Conservation (phyloP, 202 grass and related monocot genomes). For the Panicum hallii region DNA sequence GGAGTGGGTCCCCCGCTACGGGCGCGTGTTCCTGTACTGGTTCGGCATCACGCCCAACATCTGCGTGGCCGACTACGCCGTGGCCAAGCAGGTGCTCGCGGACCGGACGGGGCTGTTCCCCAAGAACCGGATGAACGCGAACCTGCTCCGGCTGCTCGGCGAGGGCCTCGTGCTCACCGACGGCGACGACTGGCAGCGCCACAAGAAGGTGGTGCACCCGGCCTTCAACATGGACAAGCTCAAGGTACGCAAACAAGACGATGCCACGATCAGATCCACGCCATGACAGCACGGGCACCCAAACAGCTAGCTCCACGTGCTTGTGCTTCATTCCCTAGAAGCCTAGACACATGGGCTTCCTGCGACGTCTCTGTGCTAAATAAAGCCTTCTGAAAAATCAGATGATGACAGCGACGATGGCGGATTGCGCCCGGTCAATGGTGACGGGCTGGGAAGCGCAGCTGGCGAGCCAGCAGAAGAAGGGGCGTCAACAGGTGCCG, state of each 20-base stretch:
- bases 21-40: conserved; percentile 62
- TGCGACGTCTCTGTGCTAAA: too few relatives aligned
- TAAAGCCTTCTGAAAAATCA: not conserved
- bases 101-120: conserved; percentile 52
- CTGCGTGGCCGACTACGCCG: conserved; percentile 41
- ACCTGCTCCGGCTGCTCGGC: conserved; percentile 42
- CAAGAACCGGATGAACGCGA: conserved; percentile 41
- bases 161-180: conserved; percentile 42
- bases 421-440: conserved; percentile 44
- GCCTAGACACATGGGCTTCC: not conserved
- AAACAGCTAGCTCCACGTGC: not conserved
- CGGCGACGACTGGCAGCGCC: conserved; percentile 55
- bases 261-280: too few relatives aligned
- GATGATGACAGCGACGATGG: conserved; percentile 55
- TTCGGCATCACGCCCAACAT: conserved; percentile 49
- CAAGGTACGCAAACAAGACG: conserved; percentile 28
- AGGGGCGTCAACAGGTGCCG: not conserved
- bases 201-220: conserved; percentile 61
- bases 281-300: not conserved
- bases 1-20: too few relatives aligned
- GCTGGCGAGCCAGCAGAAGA: not conserved
- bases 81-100: conserved; percentile 53
- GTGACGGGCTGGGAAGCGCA: conserved; percentile 46
- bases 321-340: not conserved
- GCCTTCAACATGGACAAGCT: conserved; percentile 70